phyloP scores from a whole-genome alignment of 352 stramenopile genomes.

The Phytopythium sindhum region DNA sequence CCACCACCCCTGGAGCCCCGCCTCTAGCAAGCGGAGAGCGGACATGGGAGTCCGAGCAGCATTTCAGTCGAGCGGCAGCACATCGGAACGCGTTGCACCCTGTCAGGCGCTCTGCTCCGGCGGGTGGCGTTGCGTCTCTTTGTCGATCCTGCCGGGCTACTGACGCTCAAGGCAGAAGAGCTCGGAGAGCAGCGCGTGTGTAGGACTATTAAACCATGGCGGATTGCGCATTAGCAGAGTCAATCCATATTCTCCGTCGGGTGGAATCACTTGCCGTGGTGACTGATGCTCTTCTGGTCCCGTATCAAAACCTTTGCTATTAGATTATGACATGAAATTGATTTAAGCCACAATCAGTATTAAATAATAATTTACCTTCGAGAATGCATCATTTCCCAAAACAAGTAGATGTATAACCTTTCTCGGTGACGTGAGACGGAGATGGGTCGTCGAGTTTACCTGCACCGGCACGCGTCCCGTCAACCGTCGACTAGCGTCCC shows the following conservation, averaged over 20 bases:
- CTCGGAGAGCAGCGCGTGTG: neutral
- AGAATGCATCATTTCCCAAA: neutral
- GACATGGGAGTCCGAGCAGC: constrained; percentile 4
- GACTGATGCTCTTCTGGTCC: no score
- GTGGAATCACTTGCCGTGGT: no score
- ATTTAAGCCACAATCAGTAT: no score
- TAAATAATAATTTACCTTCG: neutral
- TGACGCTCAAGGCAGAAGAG: neutral
- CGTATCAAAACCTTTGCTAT: neutral
- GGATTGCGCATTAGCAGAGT: no score
- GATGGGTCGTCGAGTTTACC: constrained; percentile 5
- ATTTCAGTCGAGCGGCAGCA: neutral
- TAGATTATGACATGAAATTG: no score
- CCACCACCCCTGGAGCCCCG: neutral
- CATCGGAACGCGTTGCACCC: constrained; percentile 11
- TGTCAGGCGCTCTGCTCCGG: constrained; percentile 1
- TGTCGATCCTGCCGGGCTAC: neutral
- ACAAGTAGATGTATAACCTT: neutral
- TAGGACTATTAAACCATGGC: neutral
- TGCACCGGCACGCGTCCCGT: constrained; percentile 11
- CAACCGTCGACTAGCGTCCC: neutral
- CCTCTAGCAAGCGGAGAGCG: neutral
- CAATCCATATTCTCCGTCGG: no score
- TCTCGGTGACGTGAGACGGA: neutral
- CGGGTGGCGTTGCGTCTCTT: neutral